Evolutionary conservation across 192 early-diverging fungal genomes (phyloP), one percentile per base, ranked within the genome.

Genomic region (Backusella tuberculispora): DNA sequence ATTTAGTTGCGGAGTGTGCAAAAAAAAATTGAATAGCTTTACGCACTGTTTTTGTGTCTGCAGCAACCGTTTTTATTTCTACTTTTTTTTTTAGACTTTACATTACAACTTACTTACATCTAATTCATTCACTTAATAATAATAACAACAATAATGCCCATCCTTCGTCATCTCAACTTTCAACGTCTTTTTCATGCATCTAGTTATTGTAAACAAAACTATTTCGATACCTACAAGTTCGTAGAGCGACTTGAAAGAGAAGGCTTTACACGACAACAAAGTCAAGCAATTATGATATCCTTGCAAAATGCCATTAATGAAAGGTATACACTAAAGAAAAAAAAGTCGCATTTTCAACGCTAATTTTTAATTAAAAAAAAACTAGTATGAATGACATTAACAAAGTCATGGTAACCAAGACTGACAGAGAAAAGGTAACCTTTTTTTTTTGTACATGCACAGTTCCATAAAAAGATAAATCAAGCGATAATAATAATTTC

Each of bases 141-240:
- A 34, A 34, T 34, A 34, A 34, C 2, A 34, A 34, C 29, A 34
- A 34, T 2, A 34, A 65, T 29, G 29, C 63, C 37, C 12, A 65
- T 65, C 63, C 63, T 38, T 65, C 63, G 37, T 40, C 37, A 38
- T 38, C 37, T 65, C 63, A 34, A 34, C 6, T 24, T 64, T 19
- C 41, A 43, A 12, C 38, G 37, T 21, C 19, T 19, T 19, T 67
- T 67, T 12, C 66, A 67, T 12, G 19, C 19, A 9, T 43, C 38
- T 17, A 14, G 10, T 67, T 43, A n/a, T 19, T 21, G 66, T 43
- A 38, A 43, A 6, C 76, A 66, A 37, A 81, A 87, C 77, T 81
- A 91, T 74, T 95, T 97, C 80, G 95, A 97, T 80, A 97, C 94
- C 2, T 92, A 90, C 85, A 85, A 88, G 43, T 89, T 97, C 45